These are phyloP conservation scores for Peronosclerospora sorghi DNA, from an alignment of 352 stramenopile genomes.

Conservation along the genomic window DNA sequence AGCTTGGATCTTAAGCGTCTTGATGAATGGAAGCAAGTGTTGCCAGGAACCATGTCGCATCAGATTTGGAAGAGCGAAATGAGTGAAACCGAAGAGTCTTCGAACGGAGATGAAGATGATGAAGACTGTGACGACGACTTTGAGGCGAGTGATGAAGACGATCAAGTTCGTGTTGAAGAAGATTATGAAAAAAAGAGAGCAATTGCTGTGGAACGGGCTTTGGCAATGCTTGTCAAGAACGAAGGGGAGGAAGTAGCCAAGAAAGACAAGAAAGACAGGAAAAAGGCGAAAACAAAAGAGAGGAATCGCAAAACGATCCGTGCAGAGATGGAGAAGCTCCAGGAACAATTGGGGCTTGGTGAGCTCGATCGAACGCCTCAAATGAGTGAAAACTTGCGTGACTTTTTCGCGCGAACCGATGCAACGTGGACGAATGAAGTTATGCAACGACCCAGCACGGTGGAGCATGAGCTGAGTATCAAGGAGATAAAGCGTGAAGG, in stretches of 20 bases:
- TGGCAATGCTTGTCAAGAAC: slow-evolving; percentile 52
- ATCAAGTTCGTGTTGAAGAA: slow-evolving; percentile 5
- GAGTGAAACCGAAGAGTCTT: slow-evolving; percentile 80
- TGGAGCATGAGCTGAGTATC: slow-evolving; percentile 59
- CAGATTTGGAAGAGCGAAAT: slow-evolving; percentile 87
- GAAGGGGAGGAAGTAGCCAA: slow-evolving; percentile 17
- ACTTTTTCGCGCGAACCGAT: slow-evolving; percentile 81
- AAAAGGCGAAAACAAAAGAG: slow-evolving; percentile 51
- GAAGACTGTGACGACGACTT: slow-evolving; percentile 50
- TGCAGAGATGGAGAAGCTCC: slow-evolving; percentile 75
- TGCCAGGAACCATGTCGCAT: slow-evolving; percentile 87
- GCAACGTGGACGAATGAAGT: slow-evolving; percentile 57
- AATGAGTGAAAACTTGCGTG: slow-evolving; percentile 73
- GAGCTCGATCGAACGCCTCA: slow-evolving; percentile 64
- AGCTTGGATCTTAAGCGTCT: slow-evolving; percentile 89
- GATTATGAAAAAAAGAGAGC: slow-evolving; percentile 19
- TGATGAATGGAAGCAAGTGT: slow-evolving; percentile 88
- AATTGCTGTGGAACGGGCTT: slow-evolving; percentile 40
- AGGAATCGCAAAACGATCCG: slow-evolving; percentile 55
- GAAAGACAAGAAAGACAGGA: slow-evolving; percentile 46
- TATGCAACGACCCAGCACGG: slow-evolving; percentile 42
- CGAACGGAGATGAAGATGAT: slow-evolving; percentile 67
- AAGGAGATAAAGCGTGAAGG: slow-evolving; percentile 84
- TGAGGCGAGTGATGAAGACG: slow-evolving; percentile 26
- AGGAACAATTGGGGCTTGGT: slow-evolving; percentile 61